These are phyloP conservation scores for Talaromyces amestolkiae DNA, from an alignment of 2,329 filamentous ascomycete species.

Conservation along the genomic window DNA sequence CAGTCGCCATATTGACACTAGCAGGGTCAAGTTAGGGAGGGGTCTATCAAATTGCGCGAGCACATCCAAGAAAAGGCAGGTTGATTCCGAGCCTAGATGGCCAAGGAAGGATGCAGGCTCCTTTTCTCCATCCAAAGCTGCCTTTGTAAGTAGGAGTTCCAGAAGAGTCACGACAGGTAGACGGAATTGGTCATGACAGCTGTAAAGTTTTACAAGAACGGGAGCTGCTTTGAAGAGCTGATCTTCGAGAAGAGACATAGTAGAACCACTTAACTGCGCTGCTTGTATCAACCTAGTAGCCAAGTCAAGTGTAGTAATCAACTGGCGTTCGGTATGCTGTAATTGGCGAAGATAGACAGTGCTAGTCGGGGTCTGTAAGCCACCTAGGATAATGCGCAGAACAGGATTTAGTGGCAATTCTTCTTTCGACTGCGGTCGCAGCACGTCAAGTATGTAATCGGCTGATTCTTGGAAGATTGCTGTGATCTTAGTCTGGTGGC, in stretches of 20 bases:
- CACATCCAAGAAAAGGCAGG: conserved; percentile 78
- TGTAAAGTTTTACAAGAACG: conserved; percentile 73
- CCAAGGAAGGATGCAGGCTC: conserved; percentile 94
- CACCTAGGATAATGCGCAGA: conserved; percentile 65
- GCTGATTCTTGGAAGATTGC: conserved; percentile 69
- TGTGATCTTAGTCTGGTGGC: conserved; percentile 53
- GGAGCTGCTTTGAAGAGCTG: conserved; percentile 80
- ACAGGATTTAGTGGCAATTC: conserved; percentile 75
- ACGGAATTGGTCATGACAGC: conserved; percentile 64
- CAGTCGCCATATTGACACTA: conserved; percentile 75
- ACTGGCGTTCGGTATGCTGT: conserved; percentile 60
- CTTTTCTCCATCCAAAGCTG: conserved; percentile 58
- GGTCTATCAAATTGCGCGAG: conserved; percentile 75
- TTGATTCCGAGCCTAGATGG: conserved; percentile 76
- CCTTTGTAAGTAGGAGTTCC: conserved; percentile 69
- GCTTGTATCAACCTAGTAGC: conserved; percentile 69
- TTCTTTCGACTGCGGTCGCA: conserved; percentile 67
- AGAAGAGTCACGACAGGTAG: conserved; percentile 66
- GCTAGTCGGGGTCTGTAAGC: conserved; percentile 58
- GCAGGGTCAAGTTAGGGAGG: conserved; percentile 62
- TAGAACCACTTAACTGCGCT: conserved; percentile 61
- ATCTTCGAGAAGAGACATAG: conserved; percentile 66
- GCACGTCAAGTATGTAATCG: conserved; percentile 71
- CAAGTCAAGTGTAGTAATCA: conserved; percentile 63
- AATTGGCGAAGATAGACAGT: conserved; percentile 60